These are phyloP conservation scores for Prunus padus DNA, from an alignment of 306 rosid genomes.

Conservation along the genomic window DNA sequence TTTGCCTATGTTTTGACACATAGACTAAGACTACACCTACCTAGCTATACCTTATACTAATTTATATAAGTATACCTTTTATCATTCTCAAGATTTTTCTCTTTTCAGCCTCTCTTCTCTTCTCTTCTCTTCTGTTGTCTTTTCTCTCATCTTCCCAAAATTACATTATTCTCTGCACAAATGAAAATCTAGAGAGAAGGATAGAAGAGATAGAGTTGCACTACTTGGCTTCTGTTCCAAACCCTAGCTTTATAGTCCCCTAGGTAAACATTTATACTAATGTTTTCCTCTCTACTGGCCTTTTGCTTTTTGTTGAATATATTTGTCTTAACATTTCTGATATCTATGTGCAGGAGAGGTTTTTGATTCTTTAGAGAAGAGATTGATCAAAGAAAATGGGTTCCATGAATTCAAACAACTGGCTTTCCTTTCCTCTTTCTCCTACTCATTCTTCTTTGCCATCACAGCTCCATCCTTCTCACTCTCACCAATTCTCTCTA, in stretches of 20 bases:
- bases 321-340: slow-evolving; percentile 10
- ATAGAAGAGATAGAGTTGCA: slow-evolving; percentile 11
- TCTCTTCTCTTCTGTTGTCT: slow-evolving; percentile 19
- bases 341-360: slow-evolving; percentile 36
- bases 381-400: slow-evolving; percentile 23
- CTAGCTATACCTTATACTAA: neutral
- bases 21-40: neutral
- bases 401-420: slow-evolving; percentile 88
- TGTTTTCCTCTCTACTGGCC: neutral
- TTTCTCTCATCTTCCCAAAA: slow-evolving; percentile 22
- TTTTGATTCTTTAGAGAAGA: neutral
- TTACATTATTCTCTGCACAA: slow-evolving; percentile 18
- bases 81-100: slow-evolving; percentile 36
- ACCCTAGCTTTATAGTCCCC: slow-evolving; percentile 29
- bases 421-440: slow-evolving; percentile 95
- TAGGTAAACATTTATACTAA: slow-evolving; percentile 19
- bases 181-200: slow-evolving; percentile 10
- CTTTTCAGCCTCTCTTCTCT: slow-evolving; percentile 41
- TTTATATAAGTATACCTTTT: slow-evolving; percentile 35
- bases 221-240: slow-evolving; percentile 16
- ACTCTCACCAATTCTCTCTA: slow-evolving; percentile 79
- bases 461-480: slow-evolving; percentile 64
- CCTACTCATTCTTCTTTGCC: slow-evolving; percentile 79
- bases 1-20: slow-evolving; percentile 10
- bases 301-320: neutral